Evolutionary conservation across 805 yeast genomes (phyloP).

Genomic region (Saturnispora dispora): DNA sequence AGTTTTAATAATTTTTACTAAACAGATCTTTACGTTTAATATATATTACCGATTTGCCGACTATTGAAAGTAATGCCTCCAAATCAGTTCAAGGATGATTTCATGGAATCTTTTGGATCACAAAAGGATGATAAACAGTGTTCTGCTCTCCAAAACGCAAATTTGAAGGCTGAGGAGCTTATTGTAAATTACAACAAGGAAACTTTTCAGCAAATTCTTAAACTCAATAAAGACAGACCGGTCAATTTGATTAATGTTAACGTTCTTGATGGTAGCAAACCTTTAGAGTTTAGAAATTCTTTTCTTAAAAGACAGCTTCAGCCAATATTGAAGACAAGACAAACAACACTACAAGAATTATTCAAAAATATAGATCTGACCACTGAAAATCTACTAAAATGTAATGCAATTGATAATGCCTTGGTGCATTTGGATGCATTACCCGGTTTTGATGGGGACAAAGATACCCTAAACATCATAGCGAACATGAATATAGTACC

Average conservation of each 20-base stretch:
- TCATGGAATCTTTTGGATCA: slow-evolving; percentile 18
- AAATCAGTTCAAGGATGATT: slow-evolving; percentile 2
- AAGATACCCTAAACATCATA: slow-evolving; percentile 18
- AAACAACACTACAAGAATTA: slow-evolving; percentile 30
- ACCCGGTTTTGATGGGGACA: slow-evolving; percentile 11
- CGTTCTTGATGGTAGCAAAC: slow-evolving; percentile 34
- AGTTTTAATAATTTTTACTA: background rate
- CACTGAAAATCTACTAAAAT: slow-evolving; percentile 34
- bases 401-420: slow-evolving; percentile 36
- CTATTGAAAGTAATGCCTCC: background rate
- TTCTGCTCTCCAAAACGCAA: slow-evolving; percentile 15
- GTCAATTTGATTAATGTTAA: slow-evolving; percentile 37
- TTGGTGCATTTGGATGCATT: slow-evolving; percentile 26
- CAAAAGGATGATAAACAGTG: background rate
- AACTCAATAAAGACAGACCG: slow-evolving; percentile 31
- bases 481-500: slow-evolving; percentile 35
- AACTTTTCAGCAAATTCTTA: slow-evolving; percentile 23
- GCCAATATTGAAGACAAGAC: slow-evolving; percentile 30
- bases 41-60: background rate
- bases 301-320: slow-evolving; percentile 39
- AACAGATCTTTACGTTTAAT: background rate
- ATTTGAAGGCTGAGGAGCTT: slow-evolving; percentile 22
- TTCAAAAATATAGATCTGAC: slow-evolving; percentile 35
- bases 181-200: slow-evolving; percentile 22
- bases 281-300: slow-evolving; percentile 32